A percentile compares a stretch with the other conserved stretches of the same genome.
These are phyloP conservation scores for Aspergillus egyptiacus DNA, from an alignment of 495 filamentous ascomycete genomes.

Conservation along the genomic window DNA sequence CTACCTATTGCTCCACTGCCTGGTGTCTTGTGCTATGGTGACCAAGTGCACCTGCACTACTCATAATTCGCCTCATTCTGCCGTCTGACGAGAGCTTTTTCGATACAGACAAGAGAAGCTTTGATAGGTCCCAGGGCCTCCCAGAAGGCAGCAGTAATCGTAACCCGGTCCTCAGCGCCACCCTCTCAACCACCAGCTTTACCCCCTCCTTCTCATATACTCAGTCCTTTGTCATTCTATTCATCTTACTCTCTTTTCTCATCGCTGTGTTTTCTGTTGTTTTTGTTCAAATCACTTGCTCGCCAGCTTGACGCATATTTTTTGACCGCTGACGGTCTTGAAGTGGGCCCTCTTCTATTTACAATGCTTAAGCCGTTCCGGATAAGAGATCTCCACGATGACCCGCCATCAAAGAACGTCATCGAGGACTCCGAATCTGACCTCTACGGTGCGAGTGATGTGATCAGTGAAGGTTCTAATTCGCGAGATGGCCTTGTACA, in stretches of 20 bases:
- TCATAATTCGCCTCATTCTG: conserved; percentile 4
- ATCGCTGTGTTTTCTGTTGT: background rate
- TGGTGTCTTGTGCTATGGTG: conserved; percentile 8
- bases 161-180: conserved; percentile 9
- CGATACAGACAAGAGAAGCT: conserved; percentile 3
- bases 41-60: background rate
- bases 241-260: background rate
- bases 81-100: conserved; percentile 8
- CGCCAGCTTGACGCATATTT: background rate
- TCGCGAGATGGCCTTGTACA: conserved; percentile 28
- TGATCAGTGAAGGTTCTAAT: background rate
- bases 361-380: conserved; percentile 42
- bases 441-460: background rate
- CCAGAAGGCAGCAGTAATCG: conserved; percentile 23
- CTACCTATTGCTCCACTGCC: too few species aligned
- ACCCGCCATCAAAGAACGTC: conserved; percentile 12
- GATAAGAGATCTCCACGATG: conserved; percentile 33
- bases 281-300: background rate
- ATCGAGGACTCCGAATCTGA: conserved; percentile 5
- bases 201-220: conserved; percentile 2
- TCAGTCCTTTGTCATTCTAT: background rate
- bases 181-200: conserved; percentile 4
- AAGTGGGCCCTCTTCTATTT: conserved; percentile 11
- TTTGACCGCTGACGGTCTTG: background rate
- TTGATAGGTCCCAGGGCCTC: conserved; percentile 1